phyloP scores from a whole-genome alignment of 2,329 filamentous ascomycete species.

The Teratosphaeria zuluensis region DNA sequence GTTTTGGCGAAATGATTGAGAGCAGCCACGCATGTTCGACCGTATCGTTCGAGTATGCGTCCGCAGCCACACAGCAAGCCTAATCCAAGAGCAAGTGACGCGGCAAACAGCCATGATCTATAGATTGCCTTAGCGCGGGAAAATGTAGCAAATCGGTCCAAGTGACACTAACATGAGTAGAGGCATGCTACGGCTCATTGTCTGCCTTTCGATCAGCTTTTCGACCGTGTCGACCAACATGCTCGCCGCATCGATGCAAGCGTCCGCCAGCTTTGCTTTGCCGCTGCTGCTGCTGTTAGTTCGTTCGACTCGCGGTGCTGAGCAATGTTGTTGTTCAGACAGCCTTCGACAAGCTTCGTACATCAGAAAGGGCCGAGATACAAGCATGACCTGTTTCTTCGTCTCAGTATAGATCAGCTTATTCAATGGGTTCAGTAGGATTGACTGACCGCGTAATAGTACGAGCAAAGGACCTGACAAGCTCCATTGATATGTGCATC shows the following conservation, averaged over 20 bases:
- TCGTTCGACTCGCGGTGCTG: conserved; percentile 6
- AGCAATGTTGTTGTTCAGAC: conserved; percentile 16
- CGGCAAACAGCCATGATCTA: conserved; percentile 22
- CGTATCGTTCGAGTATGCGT: conserved; percentile 14
- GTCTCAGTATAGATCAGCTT: background rate
- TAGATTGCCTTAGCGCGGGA: background rate
- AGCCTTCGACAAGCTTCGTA: conserved; percentile 36
- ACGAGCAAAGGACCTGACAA: conserved; percentile 42
- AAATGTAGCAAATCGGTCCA: background rate
- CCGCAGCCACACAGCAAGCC: conserved; percentile 19
- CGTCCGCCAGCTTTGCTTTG: conserved; percentile 21
- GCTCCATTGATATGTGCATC: conserved; percentile 31
- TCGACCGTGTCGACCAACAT: conserved; percentile 17
- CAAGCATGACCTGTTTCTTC: conserved; percentile 27
- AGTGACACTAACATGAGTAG: conserved; percentile 14
- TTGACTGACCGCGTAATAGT: conserved; percentile 40
- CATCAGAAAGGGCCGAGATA: conserved; percentile 45
- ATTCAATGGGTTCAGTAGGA: background rate
- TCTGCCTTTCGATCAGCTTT: conserved; percentile 8
- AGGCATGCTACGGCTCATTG: conserved; percentile 12
- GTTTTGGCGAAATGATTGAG: conserved; percentile 19
- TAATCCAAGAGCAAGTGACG: conserved; percentile 20
- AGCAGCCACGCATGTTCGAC: conserved; percentile 11
- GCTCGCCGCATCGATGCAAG: conserved; percentile 19
- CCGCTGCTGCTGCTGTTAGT: conserved; percentile 10